Conservation (phyloP, 257 asterid genomes). For the Scutellaria baicalensis region DNA sequence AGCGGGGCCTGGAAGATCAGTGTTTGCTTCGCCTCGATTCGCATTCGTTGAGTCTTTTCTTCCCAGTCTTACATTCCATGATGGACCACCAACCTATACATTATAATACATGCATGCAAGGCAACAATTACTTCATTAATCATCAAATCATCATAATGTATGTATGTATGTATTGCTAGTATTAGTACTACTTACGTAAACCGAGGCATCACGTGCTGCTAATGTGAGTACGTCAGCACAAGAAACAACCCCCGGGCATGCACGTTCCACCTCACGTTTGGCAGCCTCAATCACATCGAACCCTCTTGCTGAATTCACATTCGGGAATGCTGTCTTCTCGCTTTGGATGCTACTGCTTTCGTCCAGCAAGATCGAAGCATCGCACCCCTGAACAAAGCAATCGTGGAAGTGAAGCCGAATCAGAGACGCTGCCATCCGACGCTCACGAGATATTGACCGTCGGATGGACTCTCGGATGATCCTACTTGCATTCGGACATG, state of each 20-base stretch:
- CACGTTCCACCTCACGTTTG: slow-evolving; percentile 30
- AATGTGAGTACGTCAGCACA: slow-evolving; percentile 45
- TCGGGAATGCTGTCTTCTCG: slow-evolving; percentile 33
- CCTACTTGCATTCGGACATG: slow-evolving; percentile 27
- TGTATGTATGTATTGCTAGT: no score
- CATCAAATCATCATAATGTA: no score
- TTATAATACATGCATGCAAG: no score
- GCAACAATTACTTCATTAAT: background rate
- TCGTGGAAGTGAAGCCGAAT: slow-evolving; percentile 52
- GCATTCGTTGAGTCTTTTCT: slow-evolving; percentile 48
- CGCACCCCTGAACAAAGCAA: slow-evolving; percentile 46
- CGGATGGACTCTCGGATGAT: slow-evolving; percentile 29
- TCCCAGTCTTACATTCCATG: slow-evolving; percentile 41
- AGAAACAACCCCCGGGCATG: slow-evolving; percentile 43
- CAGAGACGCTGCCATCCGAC: slow-evolving; percentile 45
- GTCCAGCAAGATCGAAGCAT: slow-evolving; percentile 39
- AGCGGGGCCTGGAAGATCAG: slow-evolving; percentile 30
- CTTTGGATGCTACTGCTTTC: slow-evolving; percentile 23
- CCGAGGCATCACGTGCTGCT: slow-evolving; percentile 42
- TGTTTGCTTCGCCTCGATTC: slow-evolving; percentile 17
- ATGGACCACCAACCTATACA: slow-evolving; percentile 40
- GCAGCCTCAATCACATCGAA: slow-evolving; percentile 35
- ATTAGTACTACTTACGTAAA: no score
- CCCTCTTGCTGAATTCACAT: slow-evolving; percentile 27
- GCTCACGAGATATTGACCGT: slow-evolving; percentile 19